These are phyloP conservation scores for Podospora sp. DNA, from an alignment of 495 filamentous ascomycete species.

Conservation along the genomic window DNA sequence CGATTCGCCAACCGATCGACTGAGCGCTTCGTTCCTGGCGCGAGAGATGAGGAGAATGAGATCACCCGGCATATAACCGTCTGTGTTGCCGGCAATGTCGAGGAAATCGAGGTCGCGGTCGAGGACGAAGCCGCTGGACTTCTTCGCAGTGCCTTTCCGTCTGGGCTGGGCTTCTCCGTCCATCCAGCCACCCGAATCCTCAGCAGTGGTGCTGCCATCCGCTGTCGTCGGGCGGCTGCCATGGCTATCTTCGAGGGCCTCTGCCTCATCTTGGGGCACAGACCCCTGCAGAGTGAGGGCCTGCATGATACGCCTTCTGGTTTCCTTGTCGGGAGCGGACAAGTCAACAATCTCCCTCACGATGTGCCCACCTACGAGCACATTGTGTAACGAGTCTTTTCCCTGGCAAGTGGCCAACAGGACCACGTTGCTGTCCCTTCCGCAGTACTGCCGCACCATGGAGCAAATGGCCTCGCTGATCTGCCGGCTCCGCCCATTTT, in stretches of 20 bases:
- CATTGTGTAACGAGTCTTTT: constrained; percentile 83
- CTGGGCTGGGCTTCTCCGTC: constrained; percentile 53
- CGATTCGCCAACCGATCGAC: constrained; percentile 63
- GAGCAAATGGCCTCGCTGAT: constrained; percentile 87
- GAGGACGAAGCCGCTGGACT: constrained; percentile 65
- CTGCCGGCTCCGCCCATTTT: constrained; percentile 88
- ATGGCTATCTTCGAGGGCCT: constrained; percentile 38
- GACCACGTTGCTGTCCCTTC: constrained; percentile 71
- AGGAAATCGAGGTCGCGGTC: constrained; percentile 84
- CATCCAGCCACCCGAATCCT: constrained; percentile 67
- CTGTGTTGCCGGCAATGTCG: constrained; percentile 87
- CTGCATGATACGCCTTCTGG: constrained; percentile 78
- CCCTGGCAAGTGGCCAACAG: constrained; percentile 89
- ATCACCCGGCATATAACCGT: constrained; percentile 97
- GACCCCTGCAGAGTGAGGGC: constrained; percentile 59
- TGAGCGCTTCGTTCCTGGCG: constrained; percentile 87
- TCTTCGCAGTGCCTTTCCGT: constrained; percentile 23
- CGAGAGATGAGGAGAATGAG: constrained; percentile 81
- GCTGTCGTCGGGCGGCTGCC: constrained; percentile 57
- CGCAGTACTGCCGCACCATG: constrained; percentile 79
- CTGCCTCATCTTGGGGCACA: constrained; percentile 42
- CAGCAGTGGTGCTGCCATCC: constrained; percentile 49
- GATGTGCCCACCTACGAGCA: constrained; percentile 77
- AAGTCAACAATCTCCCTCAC: constrained; percentile 81
- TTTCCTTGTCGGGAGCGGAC: constrained; percentile 89